Evolutionary conservation across 805 yeast species (phyloP).

Genomic region (Yamadazyma olivae): DNA sequence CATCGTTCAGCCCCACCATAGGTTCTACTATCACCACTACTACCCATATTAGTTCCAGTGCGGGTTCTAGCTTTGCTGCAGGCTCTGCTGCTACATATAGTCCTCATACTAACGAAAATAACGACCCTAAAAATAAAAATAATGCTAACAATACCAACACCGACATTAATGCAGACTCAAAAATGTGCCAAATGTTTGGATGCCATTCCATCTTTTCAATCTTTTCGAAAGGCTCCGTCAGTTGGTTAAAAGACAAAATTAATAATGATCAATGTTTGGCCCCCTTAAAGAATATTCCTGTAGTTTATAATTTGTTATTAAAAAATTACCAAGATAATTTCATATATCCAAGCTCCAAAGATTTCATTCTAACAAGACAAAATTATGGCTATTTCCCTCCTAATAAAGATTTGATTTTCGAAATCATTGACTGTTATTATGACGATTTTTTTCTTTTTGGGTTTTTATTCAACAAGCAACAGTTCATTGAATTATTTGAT

Average conservation of each 20-base stretch:
- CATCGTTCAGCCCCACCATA: too few species aligned
- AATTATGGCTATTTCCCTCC: slow-evolving; percentile 13
- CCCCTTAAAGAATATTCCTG: slow-evolving; percentile 26
- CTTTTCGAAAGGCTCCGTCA: slow-evolving; percentile 26
- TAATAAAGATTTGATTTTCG: slow-evolving; percentile 18
- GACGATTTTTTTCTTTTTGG: slow-evolving; percentile 14
- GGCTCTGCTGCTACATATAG: too few species aligned
- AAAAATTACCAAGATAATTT: slow-evolving; percentile 12
- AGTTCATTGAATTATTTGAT: slow-evolving; percentile 20
- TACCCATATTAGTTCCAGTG: background rate
- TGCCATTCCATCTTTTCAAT: slow-evolving; percentile 22
- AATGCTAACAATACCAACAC: background rate
- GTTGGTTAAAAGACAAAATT: slow-evolving; percentile 25
- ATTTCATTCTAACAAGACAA: slow-evolving; percentile 12
- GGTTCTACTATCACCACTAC: too few species aligned
- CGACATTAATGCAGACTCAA: background rate
- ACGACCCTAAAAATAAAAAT: background rate
- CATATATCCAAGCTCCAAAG: slow-evolving; percentile 9
- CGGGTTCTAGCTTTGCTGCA: background rate
- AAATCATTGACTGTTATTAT: slow-evolving; percentile 21
- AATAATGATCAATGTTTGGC: slow-evolving; percentile 16
- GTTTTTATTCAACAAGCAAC: slow-evolving; percentile 11
- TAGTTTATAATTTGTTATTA: slow-evolving; percentile 16
- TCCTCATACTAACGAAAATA: too few species aligned
- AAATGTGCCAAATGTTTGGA: slow-evolving; percentile 1